phyloP scores from a whole-genome alignment of 2,329 filamentous ascomycete species.

The Purpureocillium lavendulum region DNA sequence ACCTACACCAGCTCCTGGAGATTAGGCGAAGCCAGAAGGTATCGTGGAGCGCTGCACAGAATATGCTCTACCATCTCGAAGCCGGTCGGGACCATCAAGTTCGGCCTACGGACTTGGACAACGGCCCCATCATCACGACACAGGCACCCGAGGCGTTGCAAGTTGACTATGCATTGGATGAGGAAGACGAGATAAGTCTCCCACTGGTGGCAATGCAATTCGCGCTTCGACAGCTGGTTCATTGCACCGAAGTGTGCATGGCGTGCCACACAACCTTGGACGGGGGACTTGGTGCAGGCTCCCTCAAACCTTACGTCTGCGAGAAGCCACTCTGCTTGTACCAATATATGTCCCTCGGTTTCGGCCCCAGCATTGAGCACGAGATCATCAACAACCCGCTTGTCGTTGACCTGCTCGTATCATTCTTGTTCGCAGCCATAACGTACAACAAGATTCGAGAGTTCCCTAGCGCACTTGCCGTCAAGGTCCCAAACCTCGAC shows the following conservation, averaged over 20 bases:
- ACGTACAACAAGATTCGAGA: conserved; percentile 27
- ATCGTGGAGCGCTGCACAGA: conserved; percentile 3
- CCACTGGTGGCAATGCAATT: conserved; percentile 64
- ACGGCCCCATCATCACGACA: conserved; percentile 1
- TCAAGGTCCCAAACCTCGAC: conserved; percentile 20
- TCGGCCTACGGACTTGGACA: neutral
- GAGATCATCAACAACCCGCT: conserved; percentile 72
- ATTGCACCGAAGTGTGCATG: conserved; percentile 80
- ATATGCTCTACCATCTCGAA: neutral
- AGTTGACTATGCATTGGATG: conserved; percentile 19
- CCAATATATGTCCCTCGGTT: conserved; percentile 80
- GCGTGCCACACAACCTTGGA: conserved; percentile 67
- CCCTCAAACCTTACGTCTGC: conserved; percentile 75
- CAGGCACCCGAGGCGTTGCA: conserved; percentile 11
- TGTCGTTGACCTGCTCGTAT: conserved; percentile 77
- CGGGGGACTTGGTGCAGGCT: conserved; percentile 47
- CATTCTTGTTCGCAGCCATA: conserved; percentile 65
- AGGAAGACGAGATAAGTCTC: conserved; percentile 34
- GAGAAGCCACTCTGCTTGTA: conserved; percentile 68
- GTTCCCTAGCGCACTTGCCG: conserved; percentile 32
- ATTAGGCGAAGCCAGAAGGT: neutral
- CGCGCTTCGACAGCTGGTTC: conserved; percentile 64
- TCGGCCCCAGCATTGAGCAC: conserved; percentile 78
- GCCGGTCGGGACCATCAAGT: too few relatives aligned
- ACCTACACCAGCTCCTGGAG: neutral